These are phyloP conservation scores for Termitomyces sp. DNA, from an alignment of 768 basidiomycete species.

Conservation along the genomic window DNA sequence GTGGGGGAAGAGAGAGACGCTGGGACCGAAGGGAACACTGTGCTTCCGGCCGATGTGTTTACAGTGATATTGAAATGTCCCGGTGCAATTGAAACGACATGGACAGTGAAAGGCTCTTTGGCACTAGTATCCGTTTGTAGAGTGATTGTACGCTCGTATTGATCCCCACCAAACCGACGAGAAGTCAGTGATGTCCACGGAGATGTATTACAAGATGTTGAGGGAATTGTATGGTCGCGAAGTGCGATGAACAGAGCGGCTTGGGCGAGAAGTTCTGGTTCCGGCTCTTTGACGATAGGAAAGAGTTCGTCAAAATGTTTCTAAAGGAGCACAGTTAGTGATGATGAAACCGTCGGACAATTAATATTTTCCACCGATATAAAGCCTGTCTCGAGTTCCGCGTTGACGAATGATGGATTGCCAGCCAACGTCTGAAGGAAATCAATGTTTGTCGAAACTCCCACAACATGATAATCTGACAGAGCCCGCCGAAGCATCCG, in stretches of 20 bases:
- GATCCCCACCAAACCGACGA: conserved; percentile 75
- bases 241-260: conserved; percentile 74
- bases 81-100: conserved; percentile 29
- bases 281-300: conserved; percentile 53
- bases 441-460: conserved; percentile 88
- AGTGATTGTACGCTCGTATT: conserved; percentile 53
- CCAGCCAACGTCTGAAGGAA: conserved; percentile 77
- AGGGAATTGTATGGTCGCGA: conserved; percentile 42
- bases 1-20: conserved; percentile 53
- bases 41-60: conserved; percentile 23
- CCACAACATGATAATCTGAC: conserved; percentile 87
- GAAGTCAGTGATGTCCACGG: conserved; percentile 71
- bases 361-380: conserved; percentile 51
- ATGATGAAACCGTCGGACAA: neutral
- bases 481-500: conserved; percentile 74
- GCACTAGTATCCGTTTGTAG: conserved; percentile 53
- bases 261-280: conserved; percentile 64
- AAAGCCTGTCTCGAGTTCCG: conserved; percentile 88
- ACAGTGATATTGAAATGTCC: conserved; percentile 53
- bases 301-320: conserved; percentile 84
- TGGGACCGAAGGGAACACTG: conserved; percentile 42
- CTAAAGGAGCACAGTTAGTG: conserved; percentile 29
- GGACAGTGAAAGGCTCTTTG: conserved; percentile 34
- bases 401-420: conserved; percentile 69
- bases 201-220: conserved; percentile 25